Conservation (phyloP, 2,329 filamentous ascomycete species). For the Tolypocladium sp. region DNA sequence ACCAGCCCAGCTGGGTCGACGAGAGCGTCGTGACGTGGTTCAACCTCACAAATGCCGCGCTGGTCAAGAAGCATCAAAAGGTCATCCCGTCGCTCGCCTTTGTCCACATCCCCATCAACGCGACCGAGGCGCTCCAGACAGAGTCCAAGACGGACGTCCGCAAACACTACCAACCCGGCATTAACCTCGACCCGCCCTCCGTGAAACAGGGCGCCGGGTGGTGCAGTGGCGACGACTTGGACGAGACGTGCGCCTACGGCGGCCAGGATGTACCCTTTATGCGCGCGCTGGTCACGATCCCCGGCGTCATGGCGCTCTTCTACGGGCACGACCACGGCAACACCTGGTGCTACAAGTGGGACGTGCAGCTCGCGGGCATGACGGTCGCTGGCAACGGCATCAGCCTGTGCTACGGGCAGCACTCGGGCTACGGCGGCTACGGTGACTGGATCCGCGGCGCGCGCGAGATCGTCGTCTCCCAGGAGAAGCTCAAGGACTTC, state of each 20-base stretch:
- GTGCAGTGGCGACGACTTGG: constrained; percentile 31
- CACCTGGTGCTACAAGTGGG: constrained; percentile 47
- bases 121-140: constrained; percentile 28
- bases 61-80: constrained; percentile 15
- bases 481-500: constrained; percentile 26
- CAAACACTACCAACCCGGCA: constrained; percentile 28
- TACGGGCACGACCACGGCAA: constrained; percentile 59
- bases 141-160: constrained; percentile 18
- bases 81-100: constrained; percentile 36
- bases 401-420: constrained; percentile 51
- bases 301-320: constrained; percentile 49
- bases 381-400: constrained; percentile 30
- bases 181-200: constrained; percentile 33
- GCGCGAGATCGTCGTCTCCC: constrained; percentile 42
- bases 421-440: constrained; percentile 63
- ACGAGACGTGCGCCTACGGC: constrained; percentile 30
- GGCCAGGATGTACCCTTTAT: constrained; percentile 53
- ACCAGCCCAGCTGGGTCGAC: constrained; percentile 36
- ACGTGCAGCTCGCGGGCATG: constrained; percentile 24
- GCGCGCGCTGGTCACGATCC: constrained; percentile 44
- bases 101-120: constrained; percentile 38
- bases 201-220: constrained; percentile 33
- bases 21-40: constrained; percentile 36
- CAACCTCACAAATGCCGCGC: constrained; percentile 14
- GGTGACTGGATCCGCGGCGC: constrained; percentile 54